phyloP scores from a whole-genome alignment of 176 grass and related monocot species.

The Stipa capillata region DNA sequence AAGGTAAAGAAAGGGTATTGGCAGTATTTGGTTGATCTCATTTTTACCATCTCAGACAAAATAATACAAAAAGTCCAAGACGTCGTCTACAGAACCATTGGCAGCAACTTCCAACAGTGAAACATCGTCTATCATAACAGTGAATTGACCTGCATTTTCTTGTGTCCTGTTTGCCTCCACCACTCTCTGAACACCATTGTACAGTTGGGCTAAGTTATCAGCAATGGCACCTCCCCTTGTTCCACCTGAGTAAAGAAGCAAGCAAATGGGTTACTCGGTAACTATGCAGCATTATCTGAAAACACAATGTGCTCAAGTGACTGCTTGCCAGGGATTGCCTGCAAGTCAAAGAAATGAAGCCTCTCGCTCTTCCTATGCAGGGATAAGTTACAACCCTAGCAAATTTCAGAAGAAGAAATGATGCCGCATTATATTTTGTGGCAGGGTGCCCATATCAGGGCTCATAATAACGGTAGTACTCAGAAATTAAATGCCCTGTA shows the following conservation, averaged over 20 bases:
- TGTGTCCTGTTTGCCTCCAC: slow-evolving; percentile 28
- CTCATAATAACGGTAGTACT: neutral
- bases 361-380: slow-evolving; percentile 59
- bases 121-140: slow-evolving; percentile 66
- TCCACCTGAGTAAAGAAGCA: slow-evolving; percentile 39
- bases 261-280: neutral
- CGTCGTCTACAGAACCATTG: slow-evolving; percentile 48
- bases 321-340: slow-evolving; percentile 56
- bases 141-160: slow-evolving; percentile 31
- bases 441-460: neutral
- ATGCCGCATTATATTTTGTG: neutral
- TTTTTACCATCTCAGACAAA: slow-evolving; percentile 71
- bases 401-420: slow-evolving; percentile 11
- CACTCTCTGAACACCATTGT: slow-evolving; percentile 47
- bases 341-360: slow-evolving; percentile 70
- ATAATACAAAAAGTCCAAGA: slow-evolving; percentile 80
- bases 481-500: neutral
- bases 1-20: neutral
- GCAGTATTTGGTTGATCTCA: neutral
- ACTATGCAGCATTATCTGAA: neutral
- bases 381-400: slow-evolving; percentile 72
- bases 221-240: slow-evolving; percentile 22
- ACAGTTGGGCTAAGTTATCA: slow-evolving; percentile 44
- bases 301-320: neutral
- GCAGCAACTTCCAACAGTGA: slow-evolving; percentile 80